Evolutionary conservation across 495 filamentous ascomycete species (phyloP), one percentile per base, ranked within the genome.

Genomic region (Podospora pseudoanserina): DNA sequence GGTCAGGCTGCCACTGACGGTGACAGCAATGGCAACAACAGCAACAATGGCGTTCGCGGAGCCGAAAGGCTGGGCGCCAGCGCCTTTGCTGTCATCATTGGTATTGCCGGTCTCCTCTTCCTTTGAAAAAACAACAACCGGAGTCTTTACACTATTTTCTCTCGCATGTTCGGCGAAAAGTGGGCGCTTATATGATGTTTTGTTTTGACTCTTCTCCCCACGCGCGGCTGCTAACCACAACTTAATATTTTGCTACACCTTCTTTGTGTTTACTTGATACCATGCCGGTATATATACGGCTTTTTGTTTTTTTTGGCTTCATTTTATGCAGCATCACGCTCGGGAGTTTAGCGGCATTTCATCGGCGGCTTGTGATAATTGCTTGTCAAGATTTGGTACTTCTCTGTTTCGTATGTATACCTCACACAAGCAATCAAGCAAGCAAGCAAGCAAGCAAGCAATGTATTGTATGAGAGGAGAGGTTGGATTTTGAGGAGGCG

Each of bases 1-100:
- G 66, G 76, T 60, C 11, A 19, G 32, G 20, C 11, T 11, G 19
- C 15, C 54, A 49, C 39, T 16, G 39, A 49, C 15, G 58, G 65
- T 44, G 60, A 71, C 69, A 56, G 71, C 68, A 65, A 60, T 70
- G 53, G 70, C 63, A 58, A 66, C 30, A 70, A 60, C 69, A 57
- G 66, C 53, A 81, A 74, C 65, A 60, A 77, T 20, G 79, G 75
- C 19, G 73, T 59, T n/a, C 63, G 76, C 0, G 74, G 75, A 6
- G 78, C 75, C 65, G 82, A 84, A 39, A 73, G 76, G 60, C 63
- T 83, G 23, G 80, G 81, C 15, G 79, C 79, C 5, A 85, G 82
- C 60, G 74, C 82, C 6, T 81, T 86, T 66, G 83, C 83, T n/a
- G 83, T 79, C 39, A 73, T 85, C 3, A 67, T 85, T 18, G 83